Conservation (phyloP, 2,329 filamentous ascomycete species). For the Dichotomopilus funicola region DNA sequence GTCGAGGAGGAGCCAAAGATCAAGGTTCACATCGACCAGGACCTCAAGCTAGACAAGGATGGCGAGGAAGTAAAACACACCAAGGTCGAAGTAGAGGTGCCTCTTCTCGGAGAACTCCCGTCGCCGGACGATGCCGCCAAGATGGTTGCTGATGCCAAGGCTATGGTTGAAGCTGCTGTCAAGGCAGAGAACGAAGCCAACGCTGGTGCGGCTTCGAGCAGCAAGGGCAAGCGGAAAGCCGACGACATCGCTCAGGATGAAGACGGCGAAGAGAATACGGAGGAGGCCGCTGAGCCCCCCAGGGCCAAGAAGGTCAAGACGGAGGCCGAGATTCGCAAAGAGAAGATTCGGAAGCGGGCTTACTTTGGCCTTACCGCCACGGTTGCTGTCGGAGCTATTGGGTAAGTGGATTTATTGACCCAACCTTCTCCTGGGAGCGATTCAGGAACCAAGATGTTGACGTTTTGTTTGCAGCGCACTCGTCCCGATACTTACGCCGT, state of each 20-base stretch:
- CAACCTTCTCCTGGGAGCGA: not conserved
- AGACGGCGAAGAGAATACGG: slow-evolving; percentile 33
- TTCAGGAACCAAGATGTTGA: not conserved
- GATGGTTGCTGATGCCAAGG: slow-evolving; percentile 80
- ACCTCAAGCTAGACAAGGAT: slow-evolving; percentile 45
- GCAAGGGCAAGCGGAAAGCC: slow-evolving; percentile 24
- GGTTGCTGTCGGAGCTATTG: slow-evolving; percentile 58
- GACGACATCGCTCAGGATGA: slow-evolving; percentile 22
- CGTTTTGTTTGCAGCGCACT: slow-evolving; percentile 17
- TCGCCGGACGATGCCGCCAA: slow-evolving; percentile 70
- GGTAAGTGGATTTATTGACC: slow-evolving; percentile 55
- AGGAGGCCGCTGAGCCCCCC: slow-evolving; percentile 36
- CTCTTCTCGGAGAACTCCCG: slow-evolving; percentile 60
- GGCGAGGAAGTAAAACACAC: slow-evolving; percentile 64
- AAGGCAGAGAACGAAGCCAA: slow-evolving; percentile 32
- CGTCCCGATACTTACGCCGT: slow-evolving; percentile 21
- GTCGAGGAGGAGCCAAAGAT: slow-evolving; percentile 54
- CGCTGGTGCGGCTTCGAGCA: slow-evolving; percentile 24
- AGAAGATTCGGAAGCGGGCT: slow-evolving; percentile 79
- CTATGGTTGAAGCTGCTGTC: slow-evolving; percentile 71
- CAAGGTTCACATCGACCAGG: slow-evolving; percentile 64
- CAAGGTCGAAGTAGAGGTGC: slow-evolving; percentile 69
- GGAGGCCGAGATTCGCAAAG: slow-evolving; percentile 74
- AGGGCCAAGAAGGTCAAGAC: slow-evolving; percentile 73
- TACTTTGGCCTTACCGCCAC: slow-evolving; percentile 81